Evolutionary conservation across 495 filamentous ascomycete species (phyloP).

Genomic region (Parathielavia hyrcaniae): DNA sequence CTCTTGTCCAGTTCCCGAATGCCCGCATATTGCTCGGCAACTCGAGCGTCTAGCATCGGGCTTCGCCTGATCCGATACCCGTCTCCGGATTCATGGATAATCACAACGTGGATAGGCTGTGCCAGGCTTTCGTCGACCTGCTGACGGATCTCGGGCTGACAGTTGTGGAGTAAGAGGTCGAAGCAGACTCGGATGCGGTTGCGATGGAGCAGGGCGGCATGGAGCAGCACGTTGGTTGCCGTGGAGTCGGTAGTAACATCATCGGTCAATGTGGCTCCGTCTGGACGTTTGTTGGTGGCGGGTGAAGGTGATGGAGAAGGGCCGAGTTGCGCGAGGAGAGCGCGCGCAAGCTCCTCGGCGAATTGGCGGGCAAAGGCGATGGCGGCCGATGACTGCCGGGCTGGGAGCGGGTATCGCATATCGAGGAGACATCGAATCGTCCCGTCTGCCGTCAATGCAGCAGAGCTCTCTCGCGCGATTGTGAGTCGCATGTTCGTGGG

Average conservation of each 20-base stretch:
- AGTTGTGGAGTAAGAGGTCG: constrained; percentile 10
- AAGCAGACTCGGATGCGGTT: constrained; percentile 8
- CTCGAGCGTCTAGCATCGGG: neutral
- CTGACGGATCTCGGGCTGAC: constrained; percentile 4
- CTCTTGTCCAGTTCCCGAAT: neutral
- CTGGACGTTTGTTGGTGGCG: no score
- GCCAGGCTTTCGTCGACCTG: constrained; percentile 4
- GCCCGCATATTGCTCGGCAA: neutral
- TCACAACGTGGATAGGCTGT: constrained; percentile 1
- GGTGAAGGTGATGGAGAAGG: constrained; percentile 1
- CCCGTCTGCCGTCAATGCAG: constrained; percentile 2
- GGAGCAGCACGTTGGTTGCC: neutral
- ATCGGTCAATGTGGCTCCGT: constrained; percentile 1
- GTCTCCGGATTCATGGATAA: constrained; percentile 1
- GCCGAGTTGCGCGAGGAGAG: constrained; percentile 1
- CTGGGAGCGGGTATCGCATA: constrained; percentile 2
- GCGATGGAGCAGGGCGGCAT: constrained; percentile 6
- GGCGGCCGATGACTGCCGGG: constrained; percentile 6
- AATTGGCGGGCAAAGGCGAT: constrained; percentile 1
- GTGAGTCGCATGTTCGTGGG: constrained; percentile 1
- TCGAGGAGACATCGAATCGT: constrained; percentile 9
- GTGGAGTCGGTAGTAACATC: neutral
- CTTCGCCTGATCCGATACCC: neutral
- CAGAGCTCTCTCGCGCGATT: neutral
- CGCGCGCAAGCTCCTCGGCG: constrained; percentile 1